These are phyloP conservation scores for Periconia macrospinosa DNA, from an alignment of 2,329 filamentous ascomycete genomes.

Conservation along the genomic window DNA sequence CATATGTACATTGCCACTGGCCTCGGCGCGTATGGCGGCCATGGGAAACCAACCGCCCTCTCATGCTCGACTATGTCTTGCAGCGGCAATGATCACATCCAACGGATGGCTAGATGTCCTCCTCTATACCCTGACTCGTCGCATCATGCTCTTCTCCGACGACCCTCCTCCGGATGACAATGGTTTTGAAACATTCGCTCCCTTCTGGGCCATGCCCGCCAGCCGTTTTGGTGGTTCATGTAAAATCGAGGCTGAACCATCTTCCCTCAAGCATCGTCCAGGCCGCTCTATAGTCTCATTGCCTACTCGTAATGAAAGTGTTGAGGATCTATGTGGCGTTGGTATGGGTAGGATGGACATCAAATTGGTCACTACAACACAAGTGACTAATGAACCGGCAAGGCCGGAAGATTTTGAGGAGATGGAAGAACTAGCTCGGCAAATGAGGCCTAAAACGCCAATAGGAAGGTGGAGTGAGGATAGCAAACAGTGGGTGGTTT, in stretches of 20 bases:
- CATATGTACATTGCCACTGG: slow-evolving; percentile 68
- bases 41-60: slow-evolving; percentile 58
- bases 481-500: slow-evolving; percentile 6
- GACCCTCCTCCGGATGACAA: slow-evolving; percentile 44
- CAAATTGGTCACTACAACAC: slow-evolving; percentile 39
- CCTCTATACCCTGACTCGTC: slow-evolving; percentile 61
- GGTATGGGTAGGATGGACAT: slow-evolving; percentile 28
- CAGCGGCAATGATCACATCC: slow-evolving; percentile 59
- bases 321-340: slow-evolving; percentile 27
- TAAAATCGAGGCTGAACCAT: slow-evolving; percentile 41
- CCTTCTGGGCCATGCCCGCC: slow-evolving; percentile 34
- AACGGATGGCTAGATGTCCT: slow-evolving; percentile 63
- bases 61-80: slow-evolving; percentile 52
- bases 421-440: slow-evolving; percentile 30
- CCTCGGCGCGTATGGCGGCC: slow-evolving; percentile 63
- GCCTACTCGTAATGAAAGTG: slow-evolving; percentile 20
- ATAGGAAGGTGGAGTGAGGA: slow-evolving; percentile 39
- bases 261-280: slow-evolving; percentile 4
- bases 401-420: slow-evolving; percentile 36
- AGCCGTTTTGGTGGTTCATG: slow-evolving; percentile 51
- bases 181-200: slow-evolving; percentile 40
- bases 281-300: slow-evolving; percentile 22
- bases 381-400: slow-evolving; percentile 36
- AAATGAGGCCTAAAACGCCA: slow-evolving; percentile 27
- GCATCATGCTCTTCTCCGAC: slow-evolving; percentile 57